These are phyloP conservation scores for Physcomitrellopsis africana DNA, from an alignment of 225 moss, liverwort and hornwort genomes.

Conservation along the genomic window DNA sequence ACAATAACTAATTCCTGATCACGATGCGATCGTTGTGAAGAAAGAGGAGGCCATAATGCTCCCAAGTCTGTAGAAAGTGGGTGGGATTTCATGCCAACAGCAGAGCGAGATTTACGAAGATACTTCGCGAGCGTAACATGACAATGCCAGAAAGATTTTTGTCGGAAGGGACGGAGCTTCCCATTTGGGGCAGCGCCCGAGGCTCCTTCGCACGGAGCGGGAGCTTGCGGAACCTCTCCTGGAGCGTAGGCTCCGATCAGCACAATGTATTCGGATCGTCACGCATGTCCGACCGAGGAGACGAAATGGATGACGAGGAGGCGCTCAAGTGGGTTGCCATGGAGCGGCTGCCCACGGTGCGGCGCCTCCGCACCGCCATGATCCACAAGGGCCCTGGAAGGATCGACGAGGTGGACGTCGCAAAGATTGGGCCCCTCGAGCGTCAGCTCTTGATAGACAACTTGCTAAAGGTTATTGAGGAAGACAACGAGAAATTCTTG, in stretches of 20 bases:
- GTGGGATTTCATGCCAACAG: background rate
- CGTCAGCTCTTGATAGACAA: slow-evolving; percentile 50
- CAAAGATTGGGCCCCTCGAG: slow-evolving; percentile 44
- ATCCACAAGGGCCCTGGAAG: slow-evolving; percentile 32
- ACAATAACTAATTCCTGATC: too few relatives aligned
- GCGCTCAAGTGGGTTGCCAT: slow-evolving; percentile 60
- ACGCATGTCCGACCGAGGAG: slow-evolving; percentile 35
- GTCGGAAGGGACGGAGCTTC: background rate
- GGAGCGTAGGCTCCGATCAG: slow-evolving; percentile 30
- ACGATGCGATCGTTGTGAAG: too few relatives aligned
- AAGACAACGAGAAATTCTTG: slow-evolving; percentile 56
- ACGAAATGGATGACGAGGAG: slow-evolving; percentile 58
- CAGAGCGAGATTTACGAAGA: background rate
- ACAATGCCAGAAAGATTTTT: slow-evolving; percentile 3
- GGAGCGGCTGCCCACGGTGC: slow-evolving; percentile 50
- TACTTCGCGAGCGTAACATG: background rate
- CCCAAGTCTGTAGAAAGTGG: too few relatives aligned
- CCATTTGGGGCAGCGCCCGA: slow-evolving; percentile 2
- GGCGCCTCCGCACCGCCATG: slow-evolving; percentile 47
- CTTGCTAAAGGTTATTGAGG: slow-evolving; percentile 50
- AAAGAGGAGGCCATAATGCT: too few relatives aligned
- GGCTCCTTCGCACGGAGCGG: background rate
- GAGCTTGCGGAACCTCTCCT: slow-evolving; percentile 36
- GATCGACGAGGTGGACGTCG: slow-evolving; percentile 45
- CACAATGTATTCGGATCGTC: slow-evolving; percentile 47